phyloP scores from a whole-genome alignment of 169 alveolate species.

The Cryptosporidium sp. region DNA sequence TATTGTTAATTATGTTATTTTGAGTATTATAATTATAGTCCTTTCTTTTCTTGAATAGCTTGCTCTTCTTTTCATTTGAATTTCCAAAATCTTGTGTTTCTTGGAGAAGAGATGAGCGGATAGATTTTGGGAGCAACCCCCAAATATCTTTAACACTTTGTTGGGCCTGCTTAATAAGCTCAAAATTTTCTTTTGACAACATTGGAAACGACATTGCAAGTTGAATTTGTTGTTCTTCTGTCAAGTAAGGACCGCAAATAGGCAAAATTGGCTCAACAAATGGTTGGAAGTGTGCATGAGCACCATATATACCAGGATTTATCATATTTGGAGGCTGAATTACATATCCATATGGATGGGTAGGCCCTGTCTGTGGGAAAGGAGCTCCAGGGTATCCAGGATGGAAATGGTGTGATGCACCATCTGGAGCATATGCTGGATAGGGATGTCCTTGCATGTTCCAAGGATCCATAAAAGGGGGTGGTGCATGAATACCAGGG shows the following conservation, averaged over 20 bases:
- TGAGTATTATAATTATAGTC: constrained; percentile 21
- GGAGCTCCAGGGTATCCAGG: constrained; percentile 48
- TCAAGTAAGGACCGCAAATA: constrained; percentile 67
- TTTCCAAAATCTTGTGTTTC: constrained; percentile 26
- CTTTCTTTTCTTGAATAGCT: constrained; percentile 44
- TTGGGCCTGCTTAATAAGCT: constrained; percentile 52
- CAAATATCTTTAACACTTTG: constrained; percentile 72
- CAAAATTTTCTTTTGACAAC: constrained; percentile 64
- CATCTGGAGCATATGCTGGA: constrained; percentile 28
- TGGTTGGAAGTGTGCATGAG: constrained; percentile 64
- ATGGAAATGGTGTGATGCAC: constrained; percentile 5
- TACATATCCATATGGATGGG: constrained; percentile 41
- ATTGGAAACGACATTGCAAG: constrained; percentile 66
- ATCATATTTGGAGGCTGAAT: constrained; percentile 29
- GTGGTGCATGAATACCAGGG: constrained; percentile 36
- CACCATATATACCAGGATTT: constrained; percentile 6
- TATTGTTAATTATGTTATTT: not conserved
- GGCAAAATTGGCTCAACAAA: constrained; percentile 45
- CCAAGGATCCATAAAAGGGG: constrained; percentile 35
- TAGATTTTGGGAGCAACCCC: constrained; percentile 49
- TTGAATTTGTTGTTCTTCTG: constrained; percentile 59
- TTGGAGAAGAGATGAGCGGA: constrained; percentile 55
- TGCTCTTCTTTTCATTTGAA: constrained; percentile 15
- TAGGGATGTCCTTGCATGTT: constrained; percentile 28
- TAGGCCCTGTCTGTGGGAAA: constrained; percentile 13